These are phyloP conservation scores for Primulina eburnea DNA, from an alignment of 257 asterid genomes.

Conservation along the genomic window DNA sequence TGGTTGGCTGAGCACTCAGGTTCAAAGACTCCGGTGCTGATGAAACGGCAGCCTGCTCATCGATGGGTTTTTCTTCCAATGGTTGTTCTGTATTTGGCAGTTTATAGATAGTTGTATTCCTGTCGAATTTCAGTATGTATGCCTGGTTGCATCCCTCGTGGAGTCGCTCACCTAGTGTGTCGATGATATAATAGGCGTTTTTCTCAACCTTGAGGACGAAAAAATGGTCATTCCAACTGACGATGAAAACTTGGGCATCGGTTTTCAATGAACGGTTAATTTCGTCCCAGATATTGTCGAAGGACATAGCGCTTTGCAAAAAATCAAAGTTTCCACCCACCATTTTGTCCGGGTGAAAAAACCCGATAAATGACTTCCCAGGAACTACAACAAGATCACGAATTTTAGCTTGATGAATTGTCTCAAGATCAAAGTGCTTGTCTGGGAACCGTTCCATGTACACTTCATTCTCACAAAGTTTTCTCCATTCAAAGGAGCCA, in stretches of 20 bases:
- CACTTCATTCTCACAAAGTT: slow-evolving; percentile 68
- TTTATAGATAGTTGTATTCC: slow-evolving; percentile 48
- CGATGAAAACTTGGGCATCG: slow-evolving; percentile 61
- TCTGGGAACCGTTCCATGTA: slow-evolving; percentile 70
- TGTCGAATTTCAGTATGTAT: slow-evolving; percentile 78
- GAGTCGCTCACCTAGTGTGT: slow-evolving; percentile 88
- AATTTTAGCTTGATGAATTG: slow-evolving; percentile 73
- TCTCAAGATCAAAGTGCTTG: slow-evolving; percentile 93
- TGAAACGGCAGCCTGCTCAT: slow-evolving; percentile 27
- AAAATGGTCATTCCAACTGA: slow-evolving; percentile 97
- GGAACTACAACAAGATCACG: slow-evolving; percentile 60
- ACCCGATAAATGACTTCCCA: slow-evolving; percentile 79
- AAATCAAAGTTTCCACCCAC: slow-evolving; percentile 72
- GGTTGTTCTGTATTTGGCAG: slow-evolving; percentile 38
- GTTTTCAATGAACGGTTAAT: slow-evolving; percentile 40
- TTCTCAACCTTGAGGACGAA: slow-evolving; percentile 76
- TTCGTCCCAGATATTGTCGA: slow-evolving; percentile 93
- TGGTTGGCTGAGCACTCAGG: slow-evolving; percentile 22
- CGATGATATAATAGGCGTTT: slow-evolving; percentile 79
- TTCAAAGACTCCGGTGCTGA: slow-evolving; percentile 29
- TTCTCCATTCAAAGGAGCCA: slow-evolving; percentile 94
- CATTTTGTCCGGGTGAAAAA: slow-evolving; percentile 73
- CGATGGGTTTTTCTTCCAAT: slow-evolving; percentile 42
- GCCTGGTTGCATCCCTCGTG: slow-evolving; percentile 93
- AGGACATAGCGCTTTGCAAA: slow-evolving; percentile 90